Percentiles rank a stretch among this genome's conserved stretches.
Evolutionary conservation across 768 basidiomycete genomes (phyloP).

Genomic region (Daedaleopsis nitida): DNA sequence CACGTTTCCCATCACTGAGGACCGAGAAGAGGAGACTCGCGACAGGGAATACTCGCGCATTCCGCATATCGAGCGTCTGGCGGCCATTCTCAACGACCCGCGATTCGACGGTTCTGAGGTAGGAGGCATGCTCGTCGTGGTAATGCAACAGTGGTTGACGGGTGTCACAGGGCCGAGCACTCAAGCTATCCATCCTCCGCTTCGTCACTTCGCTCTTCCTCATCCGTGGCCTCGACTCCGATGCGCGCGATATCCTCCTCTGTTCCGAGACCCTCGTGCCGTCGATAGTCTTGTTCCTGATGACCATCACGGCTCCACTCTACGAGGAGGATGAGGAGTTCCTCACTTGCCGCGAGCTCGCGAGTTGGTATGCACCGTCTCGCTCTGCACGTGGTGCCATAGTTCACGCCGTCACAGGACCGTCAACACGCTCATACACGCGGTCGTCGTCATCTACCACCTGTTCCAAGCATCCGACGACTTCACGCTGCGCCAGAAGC

Average conservation of each 20-base stretch:
- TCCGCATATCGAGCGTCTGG: constrained; percentile 35
- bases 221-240: constrained; percentile 21
- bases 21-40: background rate
- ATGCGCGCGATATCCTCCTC: constrained; percentile 37
- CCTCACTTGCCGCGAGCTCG: constrained; percentile 36
- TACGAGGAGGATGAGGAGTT: constrained; percentile 44
- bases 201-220: background rate
- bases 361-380: constrained; percentile 38
- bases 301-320: constrained; percentile 52
- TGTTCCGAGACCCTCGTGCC: constrained; percentile 63
- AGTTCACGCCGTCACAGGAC: constrained; percentile 39
- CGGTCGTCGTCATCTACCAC: constrained; percentile 62
- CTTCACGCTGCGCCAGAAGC: constrained; percentile 56
- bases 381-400: background rate
- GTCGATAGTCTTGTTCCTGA: constrained; percentile 59
- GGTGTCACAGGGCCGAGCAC: constrained; percentile 33
- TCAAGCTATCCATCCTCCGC: background rate
- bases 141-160: background rate
- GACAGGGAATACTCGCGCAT: constrained; percentile 23
- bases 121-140: constrained; percentile 2
- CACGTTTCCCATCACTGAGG: constrained; percentile 16
- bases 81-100: constrained; percentile 29
- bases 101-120: constrained; percentile 23
- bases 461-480: constrained; percentile 53
- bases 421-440: constrained; percentile 52